Conservation (phyloP, 176 grass and related monocot genomes). For the Musa itinerans region DNA sequence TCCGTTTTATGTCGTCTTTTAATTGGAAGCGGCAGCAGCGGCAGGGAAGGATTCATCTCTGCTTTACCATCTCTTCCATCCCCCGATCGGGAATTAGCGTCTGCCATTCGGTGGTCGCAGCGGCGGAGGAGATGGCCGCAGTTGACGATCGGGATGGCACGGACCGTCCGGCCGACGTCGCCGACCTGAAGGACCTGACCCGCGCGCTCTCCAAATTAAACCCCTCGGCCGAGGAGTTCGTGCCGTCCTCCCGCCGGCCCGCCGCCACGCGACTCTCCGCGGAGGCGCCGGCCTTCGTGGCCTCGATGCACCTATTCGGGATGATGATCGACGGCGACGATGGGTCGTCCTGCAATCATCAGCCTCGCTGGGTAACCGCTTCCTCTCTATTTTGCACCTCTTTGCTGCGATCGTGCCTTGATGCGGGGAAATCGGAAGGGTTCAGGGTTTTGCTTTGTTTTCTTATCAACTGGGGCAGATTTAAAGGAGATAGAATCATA, state of each 20-base stretch:
- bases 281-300: not conserved
- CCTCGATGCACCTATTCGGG: not conserved
- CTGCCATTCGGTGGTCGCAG: not conserved
- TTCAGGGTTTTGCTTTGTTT: too few relatives aligned
- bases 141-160: not conserved
- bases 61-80: not conserved
- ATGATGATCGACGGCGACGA: not conserved
- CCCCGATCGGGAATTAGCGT: not conserved
- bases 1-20: not conserved
- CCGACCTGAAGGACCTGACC: not conserved
- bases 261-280: not conserved
- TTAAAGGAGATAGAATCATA: too few relatives aligned
- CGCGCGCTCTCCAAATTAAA: conserved; percentile 1
- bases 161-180: not conserved
- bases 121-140: not conserved
- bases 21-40: not conserved
- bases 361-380: not conserved
- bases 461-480: too few relatives aligned
- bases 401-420: not conserved
- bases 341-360: not conserved
- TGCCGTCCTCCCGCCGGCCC: not conserved
- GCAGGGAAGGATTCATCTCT: not conserved
- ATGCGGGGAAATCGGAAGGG: not conserved
- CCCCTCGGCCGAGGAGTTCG: conserved; percentile 13
- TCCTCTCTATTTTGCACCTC: not conserved